Percentiles rank a stretch among this genome's conserved stretches.
phyloP scores from a whole-genome alignment of 2,329 filamentous ascomycete species.

The Diaporthe ampelina region DNA sequence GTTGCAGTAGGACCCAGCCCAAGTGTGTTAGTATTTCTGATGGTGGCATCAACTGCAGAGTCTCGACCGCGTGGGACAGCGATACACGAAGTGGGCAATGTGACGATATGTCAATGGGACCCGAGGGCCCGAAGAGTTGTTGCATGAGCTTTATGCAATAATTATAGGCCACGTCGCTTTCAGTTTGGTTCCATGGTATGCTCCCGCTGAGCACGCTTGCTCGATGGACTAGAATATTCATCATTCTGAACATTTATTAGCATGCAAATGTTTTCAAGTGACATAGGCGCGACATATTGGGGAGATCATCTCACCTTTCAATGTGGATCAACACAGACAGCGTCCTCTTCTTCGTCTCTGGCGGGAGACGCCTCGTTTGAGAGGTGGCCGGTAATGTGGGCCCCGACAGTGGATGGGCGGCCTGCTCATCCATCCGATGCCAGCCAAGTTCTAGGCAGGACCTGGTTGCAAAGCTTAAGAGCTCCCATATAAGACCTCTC shows the following conservation, averaged over 20 bases:
- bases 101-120: not conserved
- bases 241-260: slow-evolving; percentile 3
- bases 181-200: slow-evolving; percentile 26
- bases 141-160: slow-evolving; percentile 33
- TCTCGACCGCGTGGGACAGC: slow-evolving; percentile 14
- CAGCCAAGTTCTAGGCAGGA: slow-evolving; percentile 35
- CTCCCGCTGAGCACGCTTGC: slow-evolving; percentile 30
- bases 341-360: slow-evolving; percentile 19
- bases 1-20: slow-evolving; percentile 29
- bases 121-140: slow-evolving; percentile 12
- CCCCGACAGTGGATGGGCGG: slow-evolving; percentile 1
- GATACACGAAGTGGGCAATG: slow-evolving; percentile 21
- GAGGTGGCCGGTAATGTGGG: not conserved
- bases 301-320: not conserved
- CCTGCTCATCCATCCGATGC: slow-evolving; percentile 30
- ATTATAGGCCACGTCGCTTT: slow-evolving; percentile 24
- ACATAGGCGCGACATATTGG: accelerated
- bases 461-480: slow-evolving; percentile 27
- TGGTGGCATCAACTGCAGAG: slow-evolving; percentile 26
- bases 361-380: not conserved
- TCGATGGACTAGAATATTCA: slow-evolving; percentile 28
- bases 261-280: not conserved
- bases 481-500: slow-evolving; percentile 35
- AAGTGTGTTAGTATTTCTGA: slow-evolving; percentile 30
- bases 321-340: slow-evolving; percentile 32